Evolutionary conservation across 2,329 filamentous ascomycete genomes (phyloP), one percentile per base, ranked within the genome.

Genomic region (Cercospora sp.): DNA sequence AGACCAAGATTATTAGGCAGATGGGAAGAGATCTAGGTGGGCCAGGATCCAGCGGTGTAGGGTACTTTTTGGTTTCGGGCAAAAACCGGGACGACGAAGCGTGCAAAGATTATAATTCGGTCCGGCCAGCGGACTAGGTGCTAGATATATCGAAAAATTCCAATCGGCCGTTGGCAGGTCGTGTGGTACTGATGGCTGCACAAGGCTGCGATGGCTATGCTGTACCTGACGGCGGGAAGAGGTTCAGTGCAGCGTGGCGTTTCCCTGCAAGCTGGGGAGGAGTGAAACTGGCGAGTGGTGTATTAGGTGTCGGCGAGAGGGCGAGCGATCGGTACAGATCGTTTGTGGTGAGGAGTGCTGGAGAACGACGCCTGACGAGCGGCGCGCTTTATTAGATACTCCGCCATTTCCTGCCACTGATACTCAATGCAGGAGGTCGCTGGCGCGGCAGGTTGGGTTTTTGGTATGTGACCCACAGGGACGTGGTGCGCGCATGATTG

Each of bases 51-150:
- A 71, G 67, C 74, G 73, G 71, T 74, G 73, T 71, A 63, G 61
- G 69, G 63, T 73, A 69, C 62, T 61, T 63, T 72, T 74, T 69
- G 72, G 73, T 74, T 74, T 70, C 69, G 70, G 66, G 65, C 61
- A 68, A 72, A 63, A 63, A 71, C 64, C 71, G 68, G 70, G 63
- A 72, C 67, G 68, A 71, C 66, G 65, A 69, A 69, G 72, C 69
- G 70, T 69, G 71, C 62, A 71, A 69, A 71, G 67, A 68, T 68
- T 69, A 69, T 74, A 74, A 71, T 60, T 75, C 67, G 74, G 70
- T 71, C 76, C 76, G 76, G 68, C 76, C 76, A 73, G 76, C 76
- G 76, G 76, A 76, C 67, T 73, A 73, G 73, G 75, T 67, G 67
- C 58, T 66, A 69, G 66, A 69, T 69, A 68, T 70, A 72, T 68